phyloP scores from a whole-genome alignment of 2,329 filamentous ascomycete genomes.

The Beauveria sp. region DNA sequence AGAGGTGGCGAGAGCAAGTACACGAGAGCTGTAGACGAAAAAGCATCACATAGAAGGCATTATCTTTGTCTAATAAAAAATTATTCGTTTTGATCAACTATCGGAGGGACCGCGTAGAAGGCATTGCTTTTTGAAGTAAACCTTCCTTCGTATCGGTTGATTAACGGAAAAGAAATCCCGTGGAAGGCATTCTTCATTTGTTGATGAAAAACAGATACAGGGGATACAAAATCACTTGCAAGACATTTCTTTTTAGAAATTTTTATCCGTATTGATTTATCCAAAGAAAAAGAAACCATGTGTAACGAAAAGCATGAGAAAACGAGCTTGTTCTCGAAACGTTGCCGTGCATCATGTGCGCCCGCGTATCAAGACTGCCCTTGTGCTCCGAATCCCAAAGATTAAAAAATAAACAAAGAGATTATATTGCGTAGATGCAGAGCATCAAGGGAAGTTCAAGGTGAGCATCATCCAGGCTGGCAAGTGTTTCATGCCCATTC shows the following conservation, averaged over 20 bases:
- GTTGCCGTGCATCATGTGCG: neutral
- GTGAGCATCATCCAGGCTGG: neutral
- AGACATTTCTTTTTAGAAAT: no score
- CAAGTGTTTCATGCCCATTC: neutral
- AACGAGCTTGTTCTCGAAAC: neutral
- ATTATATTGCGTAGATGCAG: constrained; percentile 2
- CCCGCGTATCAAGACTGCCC: neutral
- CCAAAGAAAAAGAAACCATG: constrained; percentile 3
- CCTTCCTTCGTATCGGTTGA: neutral
- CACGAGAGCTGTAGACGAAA: neutral
- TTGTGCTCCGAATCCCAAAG: neutral
- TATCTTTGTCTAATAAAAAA: neutral
- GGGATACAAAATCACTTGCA: no score
- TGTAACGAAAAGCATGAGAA: no score
- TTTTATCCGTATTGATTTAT: neutral
- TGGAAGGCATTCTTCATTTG: no score
- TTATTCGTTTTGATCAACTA: neutral
- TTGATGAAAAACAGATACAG: no score
- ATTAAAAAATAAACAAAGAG: neutral
- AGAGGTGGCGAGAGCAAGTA: neutral
- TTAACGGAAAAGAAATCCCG: no score
- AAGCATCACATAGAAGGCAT: neutral
- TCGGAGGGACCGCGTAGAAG: neutral
- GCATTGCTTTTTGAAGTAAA: neutral
- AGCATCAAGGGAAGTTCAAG: neutral